phyloP scores from a whole-genome alignment of 305 asterid genomes.

The Lippia alba region DNA sequence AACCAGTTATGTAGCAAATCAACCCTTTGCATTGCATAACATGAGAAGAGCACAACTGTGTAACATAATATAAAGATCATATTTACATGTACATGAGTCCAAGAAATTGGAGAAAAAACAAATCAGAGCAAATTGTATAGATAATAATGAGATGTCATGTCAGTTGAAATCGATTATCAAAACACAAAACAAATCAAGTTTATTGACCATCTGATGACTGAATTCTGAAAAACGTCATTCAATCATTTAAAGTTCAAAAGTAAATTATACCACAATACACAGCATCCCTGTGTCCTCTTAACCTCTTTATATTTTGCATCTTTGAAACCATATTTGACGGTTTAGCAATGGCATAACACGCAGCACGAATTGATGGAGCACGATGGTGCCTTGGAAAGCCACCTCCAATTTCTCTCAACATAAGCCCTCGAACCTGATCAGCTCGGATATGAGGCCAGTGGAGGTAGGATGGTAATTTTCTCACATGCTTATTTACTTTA shows the following conservation, averaged over 20 bases:
- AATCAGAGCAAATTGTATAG: neutral
- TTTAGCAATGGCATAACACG: conserved; percentile 96
- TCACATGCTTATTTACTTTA: conserved; percentile 57
- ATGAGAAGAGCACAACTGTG: conserved; percentile 11
- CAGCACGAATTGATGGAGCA: conserved; percentile 89
- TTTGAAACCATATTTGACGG: conserved; percentile 96
- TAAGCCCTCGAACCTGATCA: conserved; percentile 94
- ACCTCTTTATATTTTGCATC: conserved; percentile 89
- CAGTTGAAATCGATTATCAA: conserved; percentile 21
- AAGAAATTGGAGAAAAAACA: conserved; percentile 24
- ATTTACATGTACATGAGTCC: conserved; percentile 13
- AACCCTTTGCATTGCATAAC: conserved; percentile 17
- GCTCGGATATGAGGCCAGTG: conserved; percentile 99
- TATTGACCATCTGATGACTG: conserved; percentile 21
- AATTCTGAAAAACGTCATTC: conserved; percentile 13
- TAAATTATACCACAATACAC: conserved; percentile 87
- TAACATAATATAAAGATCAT: conserved; percentile 15
- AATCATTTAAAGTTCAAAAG: conserved; percentile 26
- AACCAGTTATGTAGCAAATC: conserved; percentile 25
- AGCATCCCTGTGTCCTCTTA: conserved; percentile 97
- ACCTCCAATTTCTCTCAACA: conserved; percentile 97
- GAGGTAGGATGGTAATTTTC: conserved; percentile 64
- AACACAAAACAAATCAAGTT: conserved; percentile 10
- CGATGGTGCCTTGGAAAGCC: conserved; percentile 97
- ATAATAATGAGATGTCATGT: conserved; percentile 24